Base-by-base conservation (phyloP, 176 grass and related monocot genomes). In the Triticum aestivum region DNA sequence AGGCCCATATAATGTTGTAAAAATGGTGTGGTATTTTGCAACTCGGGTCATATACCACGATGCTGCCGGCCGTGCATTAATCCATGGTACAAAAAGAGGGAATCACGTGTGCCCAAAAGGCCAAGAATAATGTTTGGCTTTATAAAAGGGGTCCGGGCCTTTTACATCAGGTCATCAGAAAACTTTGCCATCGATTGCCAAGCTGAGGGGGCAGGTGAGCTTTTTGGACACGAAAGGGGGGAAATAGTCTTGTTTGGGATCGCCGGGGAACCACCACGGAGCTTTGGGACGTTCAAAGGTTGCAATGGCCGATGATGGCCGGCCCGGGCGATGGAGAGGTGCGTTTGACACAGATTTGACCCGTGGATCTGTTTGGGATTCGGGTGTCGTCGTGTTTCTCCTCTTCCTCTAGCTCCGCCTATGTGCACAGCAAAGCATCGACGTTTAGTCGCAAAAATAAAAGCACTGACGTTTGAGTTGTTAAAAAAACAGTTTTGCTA, bases 111-210 rank as follows among this genome's bases (percentile, higher is more conserved):
- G 86, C 85, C 86, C 82, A 82, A 91, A 77, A 88, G 82, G 65
- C 32, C 61, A 13, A 33, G 89, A 82, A 85, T 91, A 81, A 88
- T 64, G 87, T 81, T 70, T 34, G 21, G 82, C 86, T 88, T 91
- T 91, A 52, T 39, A 35, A 88, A 88, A 88, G 77, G 26, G 61
- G 44, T 54, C 51, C 15, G 51, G 2, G 51, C 37, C 62, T 80
- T 88, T 81, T 84, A 69, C 70, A 65, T 75, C 63, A 69, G 86
- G 82, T 81, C 85, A 44, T 30, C 7, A 30, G 42, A 75, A 75
- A 51, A 83, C 77, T 78, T 64, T 88, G 82, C 63, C 82, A 88
- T 85, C 86, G 27, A 88, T 64, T 32, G 64, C 66, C 41, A 76
- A 87, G 69, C 41, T 10, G 59, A 78, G 65, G 35, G 5, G 69